Evolutionary conservation across 805 yeast species (phyloP), one percentile per base, ranked within the genome.

Genomic region (Metschnikowia noctiluminum): DNA sequence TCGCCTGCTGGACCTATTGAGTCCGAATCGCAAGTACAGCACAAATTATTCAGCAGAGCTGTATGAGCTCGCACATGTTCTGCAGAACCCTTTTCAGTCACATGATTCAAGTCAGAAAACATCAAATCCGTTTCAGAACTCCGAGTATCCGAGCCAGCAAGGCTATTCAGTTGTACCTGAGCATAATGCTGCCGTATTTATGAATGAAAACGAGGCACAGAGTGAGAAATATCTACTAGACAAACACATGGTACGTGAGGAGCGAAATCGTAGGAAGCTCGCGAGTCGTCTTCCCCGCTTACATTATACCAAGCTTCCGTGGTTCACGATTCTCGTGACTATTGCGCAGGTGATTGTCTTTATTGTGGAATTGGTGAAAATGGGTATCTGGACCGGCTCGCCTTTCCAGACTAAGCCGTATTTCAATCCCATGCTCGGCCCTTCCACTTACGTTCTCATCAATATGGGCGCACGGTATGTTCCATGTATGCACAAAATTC

Each of bases 391-490:
- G 39, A 85, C 90, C 0, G 87, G 88, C 2, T 73, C 78, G 13
- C 80, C 85, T 3, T 76, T 85, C 51, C 88, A 82, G 60, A 81
- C 87, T 0, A 64, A 82, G 55, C 91, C 91, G 6, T 78, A 80
- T 51, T 82, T 85, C 69, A 85, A 85, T 61, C 91, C 90, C 6
- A 85, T 85, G 90, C 62, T 85, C 28, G 91, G 91, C 1, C 91
- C 91, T 11, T 83, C 89, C 2, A 67, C 84, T 0, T 83, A 83
- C 57, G 69, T 84, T 1, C 74, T 81, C 59, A 83, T 85, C 48
- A 78, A 81, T 55, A 77, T 82, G 77, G 91, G 91, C 1, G 84
- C 89, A 2, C 63, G 90, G 30, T 85, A 82, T 61, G 74, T 78
- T 1, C 89, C 90, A 0, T 85, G 91, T 60, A 83, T 85, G 89